Evolutionary conservation across 2,329 filamentous ascomycete species (phyloP).

Genomic region (Paecilomyces variotii): DNA sequence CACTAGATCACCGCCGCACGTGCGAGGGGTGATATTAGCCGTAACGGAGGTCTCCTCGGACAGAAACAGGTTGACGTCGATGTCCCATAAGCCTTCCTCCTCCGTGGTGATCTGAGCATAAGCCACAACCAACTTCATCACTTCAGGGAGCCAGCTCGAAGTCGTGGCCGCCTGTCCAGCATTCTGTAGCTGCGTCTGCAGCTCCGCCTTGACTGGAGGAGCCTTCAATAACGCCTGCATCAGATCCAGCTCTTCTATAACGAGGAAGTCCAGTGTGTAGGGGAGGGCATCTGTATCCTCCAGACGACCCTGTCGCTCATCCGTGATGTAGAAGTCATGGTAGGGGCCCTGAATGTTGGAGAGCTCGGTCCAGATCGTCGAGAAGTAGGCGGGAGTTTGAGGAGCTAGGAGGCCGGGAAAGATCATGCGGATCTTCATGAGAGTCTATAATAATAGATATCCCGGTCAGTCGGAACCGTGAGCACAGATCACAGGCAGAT

Average conservation of each 20-base stretch:
- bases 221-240: constrained; percentile 86
- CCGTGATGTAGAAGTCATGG: constrained; percentile 74
- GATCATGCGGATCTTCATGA: constrained; percentile 79
- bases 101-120: constrained; percentile 88
- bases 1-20: constrained; percentile 82
- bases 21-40: constrained; percentile 90
- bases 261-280: constrained; percentile 87
- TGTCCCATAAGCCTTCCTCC: constrained; percentile 92
- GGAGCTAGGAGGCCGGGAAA: constrained; percentile 76
- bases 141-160: constrained; percentile 74
- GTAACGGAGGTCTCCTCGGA: constrained; percentile 93
- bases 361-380: constrained; percentile 82
- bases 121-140: constrained; percentile 74
- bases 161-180: constrained; percentile 51
- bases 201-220: constrained; percentile 76
- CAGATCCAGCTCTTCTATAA: constrained; percentile 91
- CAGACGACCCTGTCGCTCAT: constrained; percentile 76
- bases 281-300: constrained; percentile 88
- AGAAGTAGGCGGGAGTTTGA: constrained; percentile 76
- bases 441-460: constrained; percentile 45
- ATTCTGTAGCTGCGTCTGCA: constrained; percentile 68
- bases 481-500: not conserved
- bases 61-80: constrained; percentile 90
- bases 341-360: constrained; percentile 64
- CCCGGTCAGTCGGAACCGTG: constrained; percentile 9